A percentile compares a stretch with the other conserved stretches of the same genome.
These are phyloP conservation scores for Perkinsus chesapeaki DNA, from an alignment of 169 alveolate genomes.

Conservation along the genomic window DNA sequence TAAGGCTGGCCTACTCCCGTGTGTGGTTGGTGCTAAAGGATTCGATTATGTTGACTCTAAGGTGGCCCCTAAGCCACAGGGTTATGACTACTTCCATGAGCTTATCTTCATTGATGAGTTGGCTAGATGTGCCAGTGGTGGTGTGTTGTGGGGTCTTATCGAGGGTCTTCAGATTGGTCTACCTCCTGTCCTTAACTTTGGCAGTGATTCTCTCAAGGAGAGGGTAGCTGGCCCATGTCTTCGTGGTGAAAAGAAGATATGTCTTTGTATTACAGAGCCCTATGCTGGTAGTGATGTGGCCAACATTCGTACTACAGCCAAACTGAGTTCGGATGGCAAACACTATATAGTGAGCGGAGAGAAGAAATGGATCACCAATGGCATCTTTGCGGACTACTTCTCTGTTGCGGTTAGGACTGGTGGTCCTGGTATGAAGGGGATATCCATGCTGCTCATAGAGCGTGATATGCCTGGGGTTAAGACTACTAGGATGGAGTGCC, in stretches of 20 bases:
- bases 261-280: constrained; percentile 7
- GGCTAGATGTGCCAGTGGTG: constrained; percentile 6
- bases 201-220: neutral
- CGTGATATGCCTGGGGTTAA: constrained; percentile 19
- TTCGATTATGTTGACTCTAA: neutral
- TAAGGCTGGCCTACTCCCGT: neutral
- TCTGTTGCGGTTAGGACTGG: constrained; percentile 38
- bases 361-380: constrained; percentile 42
- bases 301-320: neutral
- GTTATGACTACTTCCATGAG: constrained; percentile 15
- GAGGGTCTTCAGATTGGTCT: constrained; percentile 18
- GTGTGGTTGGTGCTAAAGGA: neutral
- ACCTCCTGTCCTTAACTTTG: constrained; percentile 17
- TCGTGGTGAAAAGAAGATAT: constrained; percentile 3
- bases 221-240: neutral
- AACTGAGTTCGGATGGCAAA: neutral
- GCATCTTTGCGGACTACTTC: constrained; percentile 27
- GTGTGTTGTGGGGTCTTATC: neutral
- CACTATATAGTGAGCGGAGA: constrained; percentile 34
- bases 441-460: constrained; percentile 10
- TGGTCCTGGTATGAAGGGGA: constrained; percentile 15
- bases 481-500: constrained; percentile 31
- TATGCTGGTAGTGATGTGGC: constrained; percentile 13
- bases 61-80: constrained; percentile 10
- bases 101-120: constrained; percentile 6